Evolutionary conservation across 2,329 filamentous ascomycete genomes (phyloP).

Genomic region (Pestalotiopsis sp.): DNA sequence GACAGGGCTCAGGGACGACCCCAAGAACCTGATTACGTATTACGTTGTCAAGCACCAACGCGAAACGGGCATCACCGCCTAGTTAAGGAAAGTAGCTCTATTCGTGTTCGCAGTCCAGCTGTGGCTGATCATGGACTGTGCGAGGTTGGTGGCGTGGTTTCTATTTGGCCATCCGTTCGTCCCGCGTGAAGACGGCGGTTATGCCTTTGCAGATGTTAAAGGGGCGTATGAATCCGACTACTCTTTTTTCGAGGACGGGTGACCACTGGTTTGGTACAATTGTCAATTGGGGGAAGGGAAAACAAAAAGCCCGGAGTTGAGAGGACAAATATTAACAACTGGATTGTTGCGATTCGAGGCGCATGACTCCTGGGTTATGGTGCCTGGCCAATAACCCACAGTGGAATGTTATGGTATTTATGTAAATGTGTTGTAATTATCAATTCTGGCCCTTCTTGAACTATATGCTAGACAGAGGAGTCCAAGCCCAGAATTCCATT

Average conservation of each 20-base stretch:
- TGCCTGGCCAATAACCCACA: neutral
- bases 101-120: neutral
- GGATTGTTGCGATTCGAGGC: slow-evolving; percentile 2
- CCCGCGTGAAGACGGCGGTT: neutral
- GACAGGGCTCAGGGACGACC: slow-evolving; percentile 66
- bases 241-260: neutral
- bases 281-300: neutral
- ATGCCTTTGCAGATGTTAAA: neutral
- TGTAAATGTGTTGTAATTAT: slow-evolving; percentile 5
- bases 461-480: neutral
- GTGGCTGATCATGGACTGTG: neutral
- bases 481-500: neutral
- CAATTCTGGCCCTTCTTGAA: neutral
- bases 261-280: neutral
- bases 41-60: slow-evolving; percentile 74
- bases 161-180: neutral
- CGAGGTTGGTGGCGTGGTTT: neutral
- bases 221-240: neutral
- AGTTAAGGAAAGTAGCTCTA: slow-evolving; percentile 12
- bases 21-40: slow-evolving; percentile 77
- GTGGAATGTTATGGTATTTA: neutral
- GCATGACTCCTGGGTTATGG: neutral
- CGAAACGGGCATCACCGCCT: slow-evolving; percentile 36
- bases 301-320: slow-evolving; percentile 1
- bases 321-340: slow-evolving; percentile 1